These are phyloP conservation scores for Hymenoscyphus fraxineus DNA, from an alignment of 2,329 filamentous ascomycete genomes.

Conservation along the genomic window DNA sequence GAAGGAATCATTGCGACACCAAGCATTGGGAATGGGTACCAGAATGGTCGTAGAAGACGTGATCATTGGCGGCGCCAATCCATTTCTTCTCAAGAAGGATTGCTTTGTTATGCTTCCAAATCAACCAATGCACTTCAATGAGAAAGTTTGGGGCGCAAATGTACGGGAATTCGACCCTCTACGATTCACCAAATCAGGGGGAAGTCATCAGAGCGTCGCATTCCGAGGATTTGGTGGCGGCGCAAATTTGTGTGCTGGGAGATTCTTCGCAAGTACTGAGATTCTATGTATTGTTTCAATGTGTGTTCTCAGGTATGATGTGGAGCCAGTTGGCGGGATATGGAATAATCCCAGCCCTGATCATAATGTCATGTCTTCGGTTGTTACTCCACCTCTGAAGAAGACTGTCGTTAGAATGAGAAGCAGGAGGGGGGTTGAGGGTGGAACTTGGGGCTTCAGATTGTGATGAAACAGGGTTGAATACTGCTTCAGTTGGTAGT, in stretches of 20 bases:
- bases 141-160: not conserved
- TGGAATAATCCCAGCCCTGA: not conserved
- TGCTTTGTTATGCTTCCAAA: slow-evolving; percentile 5
- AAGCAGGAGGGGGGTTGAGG: no score
- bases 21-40: not conserved
- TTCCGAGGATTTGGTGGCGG: not conserved
- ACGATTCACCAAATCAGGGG: not conserved
- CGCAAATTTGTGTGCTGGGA: not conserved
- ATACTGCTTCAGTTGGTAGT: no score
- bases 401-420: no score
- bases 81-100: slow-evolving; percentile 1
- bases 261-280: not conserved
- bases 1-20: not conserved
- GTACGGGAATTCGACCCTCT: slow-evolving; percentile 2
- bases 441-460: no score
- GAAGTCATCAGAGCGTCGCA: not conserved
- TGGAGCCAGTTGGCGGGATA: not conserved
- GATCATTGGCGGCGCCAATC: not conserved
- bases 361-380: no score
- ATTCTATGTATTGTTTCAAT: not conserved
- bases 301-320: not conserved
- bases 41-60: slow-evolving; percentile 1
- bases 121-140: not conserved
- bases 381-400: no score
- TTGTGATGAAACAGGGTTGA: no score